A percentile compares a stretch with the other conserved stretches of the same genome.
Evolutionary conservation across 2,329 filamentous ascomycete genomes (phyloP).

Genomic region (Fusarium sp.): DNA sequence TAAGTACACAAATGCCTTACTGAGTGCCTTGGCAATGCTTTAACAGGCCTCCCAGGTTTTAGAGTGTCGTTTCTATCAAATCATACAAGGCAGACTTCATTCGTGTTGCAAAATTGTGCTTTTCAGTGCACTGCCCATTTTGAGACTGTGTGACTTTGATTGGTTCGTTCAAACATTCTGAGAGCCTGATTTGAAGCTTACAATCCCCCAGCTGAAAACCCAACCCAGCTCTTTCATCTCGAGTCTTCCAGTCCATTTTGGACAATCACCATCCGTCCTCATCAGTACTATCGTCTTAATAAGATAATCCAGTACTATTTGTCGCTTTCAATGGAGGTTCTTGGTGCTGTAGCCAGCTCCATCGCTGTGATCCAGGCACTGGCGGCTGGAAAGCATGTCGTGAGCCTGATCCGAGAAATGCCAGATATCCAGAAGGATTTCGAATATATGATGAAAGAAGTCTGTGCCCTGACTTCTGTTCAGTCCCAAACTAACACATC

Average conservation of each 20-base stretch:
- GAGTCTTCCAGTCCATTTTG: background rate
- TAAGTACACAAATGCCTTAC: no score
- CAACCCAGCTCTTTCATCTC: background rate
- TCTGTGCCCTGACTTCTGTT: background rate
- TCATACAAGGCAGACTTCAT: background rate
- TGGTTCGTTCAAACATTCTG: background rate
- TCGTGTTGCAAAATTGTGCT: background rate
- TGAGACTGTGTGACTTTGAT: conserved; percentile 17
- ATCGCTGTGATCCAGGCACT: conserved; percentile 27
- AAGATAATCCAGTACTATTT: fast-evolving
- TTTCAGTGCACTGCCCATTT: background rate
- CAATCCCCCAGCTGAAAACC: background rate
- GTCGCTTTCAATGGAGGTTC: conserved; percentile 16
- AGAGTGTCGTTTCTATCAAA: background rate
- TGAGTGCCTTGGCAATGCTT: no score
- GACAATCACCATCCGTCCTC: background rate
- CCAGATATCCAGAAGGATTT: conserved; percentile 30
- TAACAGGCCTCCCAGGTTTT: no score
- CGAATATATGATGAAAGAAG: conserved; percentile 20
- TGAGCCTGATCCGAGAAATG: conserved; percentile 15
- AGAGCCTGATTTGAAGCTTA: conserved; percentile 8
- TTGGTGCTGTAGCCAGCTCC: conserved; percentile 26
- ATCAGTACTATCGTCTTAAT: background rate
- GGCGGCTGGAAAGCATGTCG: conserved; percentile 16
- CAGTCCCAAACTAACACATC: background rate